These are phyloP conservation scores for Neoboletus subvelutipes DNA, from an alignment of 768 basidiomycete species.

Conservation along the genomic window DNA sequence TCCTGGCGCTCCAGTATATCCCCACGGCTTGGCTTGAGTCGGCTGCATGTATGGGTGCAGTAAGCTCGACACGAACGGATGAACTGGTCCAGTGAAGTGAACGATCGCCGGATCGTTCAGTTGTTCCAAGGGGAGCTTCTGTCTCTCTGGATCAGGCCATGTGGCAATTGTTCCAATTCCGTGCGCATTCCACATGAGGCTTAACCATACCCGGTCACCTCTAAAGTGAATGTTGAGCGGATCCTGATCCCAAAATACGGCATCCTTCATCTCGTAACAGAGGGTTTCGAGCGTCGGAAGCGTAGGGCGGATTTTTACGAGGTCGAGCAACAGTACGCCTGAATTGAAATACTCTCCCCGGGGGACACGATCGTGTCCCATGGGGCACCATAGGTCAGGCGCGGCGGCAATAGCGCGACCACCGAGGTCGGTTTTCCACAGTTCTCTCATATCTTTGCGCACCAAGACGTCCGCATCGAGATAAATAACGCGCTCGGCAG, in stretches of 20 bases:
- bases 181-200: not conserved
- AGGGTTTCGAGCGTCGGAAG: not conserved
- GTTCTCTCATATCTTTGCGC: not conserved
- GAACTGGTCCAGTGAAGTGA: not conserved
- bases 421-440: not conserved
- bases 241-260: not conserved
- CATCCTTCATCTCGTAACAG: not conserved
- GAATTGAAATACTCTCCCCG: not conserved
- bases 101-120: not conserved
- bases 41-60: not conserved
- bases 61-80: not conserved
- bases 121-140: not conserved
- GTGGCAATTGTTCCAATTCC: not conserved
- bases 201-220: not conserved
- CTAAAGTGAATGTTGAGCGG: not conserved
- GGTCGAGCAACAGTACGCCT: not conserved
- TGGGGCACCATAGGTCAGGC: not conserved
- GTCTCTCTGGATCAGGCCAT: not conserved
- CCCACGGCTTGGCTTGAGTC: slow-evolving; percentile 49
- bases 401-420: not conserved
- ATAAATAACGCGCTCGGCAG: not conserved
- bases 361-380: not conserved
- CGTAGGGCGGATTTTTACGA: not conserved
- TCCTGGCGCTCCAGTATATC: slow-evolving; percentile 46
- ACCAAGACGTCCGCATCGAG: not conserved